Evolutionary conservation across 768 basidiomycete species (phyloP), one percentile per base, ranked within the genome.

Genomic region (Udeniomyces megalosporus): DNA sequence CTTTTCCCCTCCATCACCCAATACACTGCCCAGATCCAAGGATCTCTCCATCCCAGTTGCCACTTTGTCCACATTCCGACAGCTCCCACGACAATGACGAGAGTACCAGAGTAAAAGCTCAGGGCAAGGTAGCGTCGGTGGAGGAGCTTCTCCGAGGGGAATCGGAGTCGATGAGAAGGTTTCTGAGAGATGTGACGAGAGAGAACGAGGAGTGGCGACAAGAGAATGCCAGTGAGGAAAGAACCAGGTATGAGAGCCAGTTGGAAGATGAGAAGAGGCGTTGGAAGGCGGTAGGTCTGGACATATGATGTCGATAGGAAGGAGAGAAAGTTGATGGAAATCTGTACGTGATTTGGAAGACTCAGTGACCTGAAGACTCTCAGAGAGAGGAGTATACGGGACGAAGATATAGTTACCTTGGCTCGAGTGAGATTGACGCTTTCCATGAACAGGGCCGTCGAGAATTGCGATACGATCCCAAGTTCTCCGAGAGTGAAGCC

Each of bases 401-500:
- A n/a, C n/a, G n/a, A n/a, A 29, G 58, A 31, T 22, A 2, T 4
- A 75, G 84, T 56, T 70, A 93, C 92, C 73, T 80, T 78, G 35
- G 88, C 83, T 52, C 82, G 82, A 1, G 90, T 93, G 54, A 97
- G 71, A 67, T 88, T 86, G 65, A 90, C 76, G 35, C 86, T 79
- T 72, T 97, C 93, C 77, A 90, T 83, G 68, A 83, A 84, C 26
- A 97, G 71, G 0, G 84, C 84, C 2, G 90, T 86, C 5, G 86
- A 90, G 46, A 90, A 89, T 67, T 88, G 88, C 48, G 84, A 85
- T 20, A 93, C 87, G 28, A 96, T 75, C 28, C 84, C 85, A 20
- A 97, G 79, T 72, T 99, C 95, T 34, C 95, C 95, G 1, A 99
- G 79, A 0, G 92, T 97, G 74, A 97, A 92, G 12, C 87, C 88